Percentiles rank a stretch among this genome's conserved stretches.
These are phyloP conservation scores for Eleusine coracana DNA, from an alignment of 176 grass and related monocot genomes.

Conservation along the genomic window DNA sequence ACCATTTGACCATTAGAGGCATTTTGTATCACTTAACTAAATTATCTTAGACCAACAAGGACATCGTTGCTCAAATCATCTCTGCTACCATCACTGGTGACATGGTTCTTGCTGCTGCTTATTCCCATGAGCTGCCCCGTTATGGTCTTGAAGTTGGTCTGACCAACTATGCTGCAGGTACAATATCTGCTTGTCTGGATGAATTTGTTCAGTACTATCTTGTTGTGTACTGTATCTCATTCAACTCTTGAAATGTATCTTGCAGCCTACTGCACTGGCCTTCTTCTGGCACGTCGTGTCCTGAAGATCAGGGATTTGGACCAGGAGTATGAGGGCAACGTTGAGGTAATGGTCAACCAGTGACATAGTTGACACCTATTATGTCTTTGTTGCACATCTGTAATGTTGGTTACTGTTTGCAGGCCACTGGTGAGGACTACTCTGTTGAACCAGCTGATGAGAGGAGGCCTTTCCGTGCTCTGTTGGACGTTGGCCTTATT, in stretches of 20 bases:
- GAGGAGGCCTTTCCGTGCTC: constrained; percentile 85
- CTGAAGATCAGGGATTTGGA: constrained; percentile 67
- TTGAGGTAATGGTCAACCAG: constrained; percentile 47
- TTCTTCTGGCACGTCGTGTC: constrained; percentile 80
- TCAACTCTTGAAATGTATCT: not conserved
- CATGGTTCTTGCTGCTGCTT: constrained; percentile 72
- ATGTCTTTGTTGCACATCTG: not conserved
- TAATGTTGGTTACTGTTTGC: not conserved
- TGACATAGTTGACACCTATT: not conserved
- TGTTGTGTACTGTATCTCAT: not conserved
- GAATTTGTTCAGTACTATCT: not conserved
- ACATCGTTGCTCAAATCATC: constrained; percentile 61
- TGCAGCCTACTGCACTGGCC: constrained; percentile 79
- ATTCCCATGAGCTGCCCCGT: constrained; percentile 73
- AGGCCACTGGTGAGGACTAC: constrained; percentile 90
- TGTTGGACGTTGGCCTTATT: constrained; percentile 80
- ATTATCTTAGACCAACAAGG: constrained; percentile 67
- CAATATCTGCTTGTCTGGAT: not conserved
- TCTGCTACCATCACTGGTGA: constrained; percentile 73
- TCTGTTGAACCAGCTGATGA: constrained; percentile 76
- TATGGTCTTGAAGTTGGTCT: constrained; percentile 84
- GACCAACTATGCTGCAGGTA: constrained; percentile 89
- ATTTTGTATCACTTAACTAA: constrained; percentile 31
- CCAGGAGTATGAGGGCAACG: constrained; percentile 75
- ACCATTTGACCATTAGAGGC: not conserved